These are phyloP conservation scores for Groenewaldozyma tartarivorans DNA, from an alignment of 805 yeast species.

Conservation along the genomic window DNA sequence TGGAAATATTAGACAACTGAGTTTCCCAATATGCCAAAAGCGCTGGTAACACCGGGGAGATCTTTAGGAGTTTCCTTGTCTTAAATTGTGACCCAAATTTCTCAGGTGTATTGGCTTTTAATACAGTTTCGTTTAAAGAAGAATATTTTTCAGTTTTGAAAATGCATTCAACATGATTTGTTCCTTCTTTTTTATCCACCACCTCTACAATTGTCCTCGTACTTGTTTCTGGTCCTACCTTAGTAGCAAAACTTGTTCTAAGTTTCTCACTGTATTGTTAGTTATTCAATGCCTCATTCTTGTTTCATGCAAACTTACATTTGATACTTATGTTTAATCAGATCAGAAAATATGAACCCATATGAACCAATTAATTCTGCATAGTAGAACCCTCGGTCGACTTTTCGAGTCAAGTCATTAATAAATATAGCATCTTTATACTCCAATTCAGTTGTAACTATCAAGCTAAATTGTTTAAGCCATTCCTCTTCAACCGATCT, in stretches of 20 bases:
- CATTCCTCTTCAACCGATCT: slow-evolving; percentile 27
- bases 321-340: slow-evolving; percentile 46
- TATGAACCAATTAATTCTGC: slow-evolving; percentile 69
- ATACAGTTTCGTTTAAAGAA: slow-evolving; percentile 25
- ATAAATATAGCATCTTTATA: slow-evolving; percentile 25
- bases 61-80: slow-evolving; percentile 31
- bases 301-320: slow-evolving; percentile 13
- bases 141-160: slow-evolving; percentile 32
- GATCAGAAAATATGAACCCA: slow-evolving; percentile 74
- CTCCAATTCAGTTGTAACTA: slow-evolving; percentile 63
- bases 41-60: slow-evolving; percentile 50
- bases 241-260: slow-evolving; percentile 25
- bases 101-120: slow-evolving; percentile 11
- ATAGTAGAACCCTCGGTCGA: slow-evolving; percentile 56
- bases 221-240: slow-evolving; percentile 39
- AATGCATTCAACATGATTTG: slow-evolving; percentile 24
- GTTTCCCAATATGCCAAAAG: slow-evolving; percentile 42
- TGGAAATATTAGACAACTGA: neutral
- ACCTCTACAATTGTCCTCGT: slow-evolving; percentile 37
- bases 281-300: neutral
- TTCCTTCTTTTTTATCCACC: slow-evolving; percentile 22
- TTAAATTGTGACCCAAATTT: slow-evolving; percentile 9
- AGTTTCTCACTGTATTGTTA: slow-evolving; percentile 10
- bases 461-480: slow-evolving; percentile 51
- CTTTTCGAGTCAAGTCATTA: slow-evolving; percentile 46